phyloP scores from a whole-genome alignment of 306 rosid genomes.

The Quercus alba region DNA sequence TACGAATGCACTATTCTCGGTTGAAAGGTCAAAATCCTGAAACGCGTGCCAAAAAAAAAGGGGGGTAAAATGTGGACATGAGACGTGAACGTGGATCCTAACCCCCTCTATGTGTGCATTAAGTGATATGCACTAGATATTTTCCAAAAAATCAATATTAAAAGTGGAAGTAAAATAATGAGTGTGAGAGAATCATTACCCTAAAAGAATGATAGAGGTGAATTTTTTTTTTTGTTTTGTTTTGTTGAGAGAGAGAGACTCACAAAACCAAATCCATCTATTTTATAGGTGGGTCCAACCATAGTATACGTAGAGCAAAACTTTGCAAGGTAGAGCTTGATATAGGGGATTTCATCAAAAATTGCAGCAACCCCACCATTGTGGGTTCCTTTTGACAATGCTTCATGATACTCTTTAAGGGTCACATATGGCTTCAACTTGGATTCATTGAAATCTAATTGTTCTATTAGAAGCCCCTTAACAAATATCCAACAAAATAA shows the following conservation, averaged over 20 bases:
- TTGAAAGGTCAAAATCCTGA: too few species aligned
- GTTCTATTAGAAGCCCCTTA: conserved; percentile 1
- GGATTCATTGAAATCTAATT: conserved; percentile 19
- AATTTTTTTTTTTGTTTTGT: too few species aligned
- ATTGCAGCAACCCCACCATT: conserved; percentile 44
- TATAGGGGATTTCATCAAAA: conserved; percentile 33
- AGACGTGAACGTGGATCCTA: too few species aligned
- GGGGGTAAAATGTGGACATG: too few species aligned
- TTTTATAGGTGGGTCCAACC: conserved; percentile 44
- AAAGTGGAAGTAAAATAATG: too few species aligned
- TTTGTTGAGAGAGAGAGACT: conserved; percentile 2
- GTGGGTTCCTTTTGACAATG: conserved; percentile 32
- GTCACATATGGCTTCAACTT: conserved; percentile 11
- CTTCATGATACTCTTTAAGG: conserved; percentile 21
- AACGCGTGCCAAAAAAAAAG: too few species aligned
- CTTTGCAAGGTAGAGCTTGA: conserved; percentile 30
- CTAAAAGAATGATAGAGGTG: too few species aligned
- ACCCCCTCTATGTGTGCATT: too few species aligned
- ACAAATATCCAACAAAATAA: conserved; percentile 29
- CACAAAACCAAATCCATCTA: conserved; percentile 44
- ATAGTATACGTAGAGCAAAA: conserved; percentile 25
- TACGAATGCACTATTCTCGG: too few species aligned
- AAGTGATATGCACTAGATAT: too few species aligned
- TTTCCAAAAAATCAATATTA: too few species aligned
- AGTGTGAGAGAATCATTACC: too few species aligned